Base-by-base conservation (phyloP, 306 rosid species). In the Luffa aegyptiaca region DNA sequence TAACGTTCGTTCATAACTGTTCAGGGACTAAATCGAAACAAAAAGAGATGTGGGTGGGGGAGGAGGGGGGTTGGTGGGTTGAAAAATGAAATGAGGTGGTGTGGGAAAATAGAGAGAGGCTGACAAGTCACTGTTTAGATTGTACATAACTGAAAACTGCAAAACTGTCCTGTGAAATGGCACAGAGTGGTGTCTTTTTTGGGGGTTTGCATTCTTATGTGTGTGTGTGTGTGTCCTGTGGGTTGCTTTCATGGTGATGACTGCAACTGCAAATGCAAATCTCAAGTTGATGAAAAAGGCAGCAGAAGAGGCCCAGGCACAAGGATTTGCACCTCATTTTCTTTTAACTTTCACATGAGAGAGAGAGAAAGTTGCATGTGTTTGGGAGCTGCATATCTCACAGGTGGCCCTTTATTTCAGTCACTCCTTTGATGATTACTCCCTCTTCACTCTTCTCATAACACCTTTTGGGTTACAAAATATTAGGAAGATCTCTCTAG, bases 181-280 rank as follows among this genome's bases (percentile, higher is more conserved):
- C 76, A 44, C 75, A 73, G 58, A 73, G 13, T 73, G 77, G 56
- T 73, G 77, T 73, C 44, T 73, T 48, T 73, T 70, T 73, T 36
- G 20, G 45, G 45, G 70, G 5, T 64, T 33, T 14, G 51, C 11
- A 20, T 42, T 68, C 35, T 41, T 16, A 37, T 65, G 6, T 41
- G 16, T 41, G 9, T 39, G n/a, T 53, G 31, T 39, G 13, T 37
- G 26, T 65, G 46, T n/a, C 21, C 41, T 41, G 74, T 39, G 74
- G 26, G 76, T 71, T 71, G 76, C 76, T 46, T 71, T 71, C 76
- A 71, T 45, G 76, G 57, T 71, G 17, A 33, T 14, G 77, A 68
- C 51, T 68, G 55, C 18, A 44, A 13, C 21, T 48, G 77, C 77
- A 73, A 31, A 73, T 58, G 17, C 31, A 26, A 26, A 26, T 72